phyloP scores from a whole-genome alignment of 2,329 filamentous ascomycete species.

The Colletotrichum zoysiae region DNA sequence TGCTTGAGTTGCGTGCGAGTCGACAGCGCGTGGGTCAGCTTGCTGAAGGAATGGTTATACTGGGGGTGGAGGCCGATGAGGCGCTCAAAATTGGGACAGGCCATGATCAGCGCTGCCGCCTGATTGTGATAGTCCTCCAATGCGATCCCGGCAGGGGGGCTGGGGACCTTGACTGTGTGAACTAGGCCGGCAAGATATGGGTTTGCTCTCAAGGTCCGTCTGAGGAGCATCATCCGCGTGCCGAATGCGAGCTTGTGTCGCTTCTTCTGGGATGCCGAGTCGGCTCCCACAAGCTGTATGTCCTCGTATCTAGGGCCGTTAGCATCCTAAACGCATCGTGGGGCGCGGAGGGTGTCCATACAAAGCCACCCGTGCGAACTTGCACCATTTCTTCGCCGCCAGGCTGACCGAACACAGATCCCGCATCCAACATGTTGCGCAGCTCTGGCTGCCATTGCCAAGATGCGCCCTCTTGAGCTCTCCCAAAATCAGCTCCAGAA shows the following conservation, averaged over 20 bases:
- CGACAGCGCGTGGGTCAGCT: conserved; percentile 70
- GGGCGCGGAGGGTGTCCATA: conserved; percentile 52
- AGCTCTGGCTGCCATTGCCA: conserved; percentile 61
- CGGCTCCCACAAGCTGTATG: conserved; percentile 69
- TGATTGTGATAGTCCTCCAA: conserved; percentile 67
- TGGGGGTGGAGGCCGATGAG: conserved; percentile 66
- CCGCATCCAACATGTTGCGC: conserved; percentile 75
- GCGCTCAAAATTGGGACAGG: conserved; percentile 73
- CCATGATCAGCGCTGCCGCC: conserved; percentile 72
- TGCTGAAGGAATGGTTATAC: conserved; percentile 69
- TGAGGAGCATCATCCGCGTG: conserved; percentile 67
- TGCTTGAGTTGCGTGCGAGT: conserved; percentile 67
- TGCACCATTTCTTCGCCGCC: conserved; percentile 64
- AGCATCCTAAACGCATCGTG: not conserved
- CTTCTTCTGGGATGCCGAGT: conserved; percentile 68
- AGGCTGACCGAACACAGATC: conserved; percentile 66
- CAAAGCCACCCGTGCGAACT: conserved; percentile 63
- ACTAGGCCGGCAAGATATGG: conserved; percentile 67
- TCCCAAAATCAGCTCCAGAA: conserved; percentile 68
- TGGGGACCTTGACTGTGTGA: conserved; percentile 68
- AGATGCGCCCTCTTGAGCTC: conserved; percentile 67
- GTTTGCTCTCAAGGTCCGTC: conserved; percentile 68
- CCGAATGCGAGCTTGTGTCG: conserved; percentile 66
- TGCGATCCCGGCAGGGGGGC: conserved; percentile 55
- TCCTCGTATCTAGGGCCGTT: conserved; percentile 63